phyloP scores from a whole-genome alignment of 116 monocot genomes.

The Trichopus zeylanicus region DNA sequence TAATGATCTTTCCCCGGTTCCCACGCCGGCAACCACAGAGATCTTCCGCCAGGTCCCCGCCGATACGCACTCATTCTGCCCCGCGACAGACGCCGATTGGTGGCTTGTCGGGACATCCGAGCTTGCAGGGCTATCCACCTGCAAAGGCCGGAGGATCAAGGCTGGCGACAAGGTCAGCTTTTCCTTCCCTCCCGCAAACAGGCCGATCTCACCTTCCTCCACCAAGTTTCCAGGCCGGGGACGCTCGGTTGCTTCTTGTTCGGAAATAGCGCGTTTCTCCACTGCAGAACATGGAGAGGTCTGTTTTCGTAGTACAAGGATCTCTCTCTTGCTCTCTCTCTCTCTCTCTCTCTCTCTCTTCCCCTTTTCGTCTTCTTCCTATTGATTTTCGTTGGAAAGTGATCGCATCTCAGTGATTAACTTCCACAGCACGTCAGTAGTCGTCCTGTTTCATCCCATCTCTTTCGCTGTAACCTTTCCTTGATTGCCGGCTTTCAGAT shows the following conservation, averaged over 20 bases:
- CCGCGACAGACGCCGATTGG: constrained; percentile 30
- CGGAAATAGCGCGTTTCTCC: constrained; percentile 87
- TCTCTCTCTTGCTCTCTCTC: neutral
- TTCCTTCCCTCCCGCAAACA: constrained; percentile 44
- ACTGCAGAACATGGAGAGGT: constrained; percentile 65
- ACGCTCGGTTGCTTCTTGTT: constrained; percentile 36
- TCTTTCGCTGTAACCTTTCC: no score
- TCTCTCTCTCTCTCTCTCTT: neutral
- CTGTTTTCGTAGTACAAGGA: neutral
- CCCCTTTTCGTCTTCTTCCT: neutral
- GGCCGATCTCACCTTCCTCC: neutral
- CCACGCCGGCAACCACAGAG: neutral
- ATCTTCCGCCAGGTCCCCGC: neutral
- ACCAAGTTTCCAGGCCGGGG: constrained; percentile 26
- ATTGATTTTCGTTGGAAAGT: no score
- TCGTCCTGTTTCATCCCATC: no score
- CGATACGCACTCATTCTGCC: neutral
- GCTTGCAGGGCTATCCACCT: constrained; percentile 78
- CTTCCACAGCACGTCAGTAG: no score
- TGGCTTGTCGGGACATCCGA: constrained; percentile 66
- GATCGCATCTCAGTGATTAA: no score
- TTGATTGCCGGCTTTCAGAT: no score
- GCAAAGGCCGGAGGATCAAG: constrained; percentile 72
- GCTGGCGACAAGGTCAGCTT: constrained; percentile 55
- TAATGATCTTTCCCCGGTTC: neutral